Conservation (phyloP, 2,329 filamentous ascomycete genomes). For the Fusarium sp. region DNA sequence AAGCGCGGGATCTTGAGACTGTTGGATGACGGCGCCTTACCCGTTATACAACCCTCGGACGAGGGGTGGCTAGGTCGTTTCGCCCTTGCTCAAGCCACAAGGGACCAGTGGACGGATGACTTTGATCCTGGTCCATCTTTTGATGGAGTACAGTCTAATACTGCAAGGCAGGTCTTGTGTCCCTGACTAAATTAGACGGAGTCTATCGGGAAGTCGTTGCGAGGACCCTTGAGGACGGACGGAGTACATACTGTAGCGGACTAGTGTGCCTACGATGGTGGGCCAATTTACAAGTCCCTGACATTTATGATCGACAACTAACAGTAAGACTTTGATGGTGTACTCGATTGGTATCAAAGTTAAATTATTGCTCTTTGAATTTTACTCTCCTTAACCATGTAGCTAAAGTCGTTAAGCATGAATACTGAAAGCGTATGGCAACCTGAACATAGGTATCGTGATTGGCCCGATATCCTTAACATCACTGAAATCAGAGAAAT, state of each 20-base stretch:
- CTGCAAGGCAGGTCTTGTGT: constrained; percentile 7
- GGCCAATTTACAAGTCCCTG: constrained; percentile 6
- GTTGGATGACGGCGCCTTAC: constrained; percentile 18
- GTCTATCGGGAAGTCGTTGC: constrained; percentile 32
- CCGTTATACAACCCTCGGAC: constrained; percentile 15
- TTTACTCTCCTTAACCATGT: neutral
- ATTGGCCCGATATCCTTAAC: neutral
- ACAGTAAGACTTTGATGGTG: constrained; percentile 4
- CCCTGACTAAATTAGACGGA: neutral
- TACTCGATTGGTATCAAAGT: neutral
- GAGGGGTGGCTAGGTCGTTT: constrained; percentile 15
- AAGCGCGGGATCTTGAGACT: constrained; percentile 23
- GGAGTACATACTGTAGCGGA: too few species aligned
- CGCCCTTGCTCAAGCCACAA: constrained; percentile 32
- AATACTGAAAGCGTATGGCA: neutral
- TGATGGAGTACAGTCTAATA: neutral
- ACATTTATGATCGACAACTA: constrained; percentile 34
- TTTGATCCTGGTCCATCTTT: constrained; percentile 3
- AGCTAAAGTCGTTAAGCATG: neutral
- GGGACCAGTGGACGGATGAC: constrained; percentile 5
- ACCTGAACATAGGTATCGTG: neutral
- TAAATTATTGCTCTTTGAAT: neutral
- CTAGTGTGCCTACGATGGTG: neutral
- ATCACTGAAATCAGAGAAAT: neutral
- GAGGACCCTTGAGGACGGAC: constrained; percentile 13